Evolutionary conservation across 2,329 filamentous ascomycete genomes (phyloP).

Genomic region (Harringtonia lauricola): DNA sequence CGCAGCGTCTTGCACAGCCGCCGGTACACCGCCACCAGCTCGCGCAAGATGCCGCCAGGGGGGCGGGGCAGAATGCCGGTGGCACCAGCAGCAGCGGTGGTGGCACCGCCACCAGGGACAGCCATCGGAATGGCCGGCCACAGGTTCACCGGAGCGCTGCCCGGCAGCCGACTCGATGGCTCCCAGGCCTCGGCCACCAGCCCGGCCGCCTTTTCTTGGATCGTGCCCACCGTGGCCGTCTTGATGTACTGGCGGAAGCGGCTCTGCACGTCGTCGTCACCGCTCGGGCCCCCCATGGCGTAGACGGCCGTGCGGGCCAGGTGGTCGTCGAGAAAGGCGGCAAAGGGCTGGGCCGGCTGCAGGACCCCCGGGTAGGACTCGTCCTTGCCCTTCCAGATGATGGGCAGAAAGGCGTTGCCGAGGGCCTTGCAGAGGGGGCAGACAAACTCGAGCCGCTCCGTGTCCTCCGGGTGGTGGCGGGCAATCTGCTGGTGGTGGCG

Average conservation of each 20-base stretch:
- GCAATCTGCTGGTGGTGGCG: slow-evolving; percentile 89
- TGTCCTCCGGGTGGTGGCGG: slow-evolving; percentile 79
- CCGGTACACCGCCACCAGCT: slow-evolving; percentile 50
- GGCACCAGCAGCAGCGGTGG: neutral
- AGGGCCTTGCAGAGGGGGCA: slow-evolving; percentile 95
- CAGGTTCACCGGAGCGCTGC: neutral
- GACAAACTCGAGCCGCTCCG: slow-evolving; percentile 76
- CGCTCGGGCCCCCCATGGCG: slow-evolving; percentile 22
- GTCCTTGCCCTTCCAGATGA: slow-evolving; percentile 89
- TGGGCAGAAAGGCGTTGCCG: slow-evolving; percentile 87
- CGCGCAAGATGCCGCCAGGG: slow-evolving; percentile 28
- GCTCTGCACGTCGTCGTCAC: slow-evolving; percentile 22
- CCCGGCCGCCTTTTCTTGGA: slow-evolving; percentile 27
- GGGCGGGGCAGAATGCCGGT: neutral
- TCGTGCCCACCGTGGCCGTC: slow-evolving; percentile 24
- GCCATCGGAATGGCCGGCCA: neutral
- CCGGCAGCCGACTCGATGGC: slow-evolving; percentile 5
- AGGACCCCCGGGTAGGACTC: slow-evolving; percentile 71
- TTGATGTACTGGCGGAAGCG: slow-evolving; percentile 28
- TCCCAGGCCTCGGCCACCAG: slow-evolving; percentile 32
- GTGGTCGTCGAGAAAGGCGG: slow-evolving; percentile 54
- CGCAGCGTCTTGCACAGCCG: slow-evolving; percentile 47
- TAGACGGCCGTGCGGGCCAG: slow-evolving; percentile 33
- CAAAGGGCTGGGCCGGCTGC: slow-evolving; percentile 45
- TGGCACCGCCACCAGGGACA: neutral